A percentile compares a stretch with the other conserved stretches of the same genome.
These are phyloP conservation scores for Porcisia hertigi DNA, from an alignment of 208 protist species.

Conservation along the genomic window DNA sequence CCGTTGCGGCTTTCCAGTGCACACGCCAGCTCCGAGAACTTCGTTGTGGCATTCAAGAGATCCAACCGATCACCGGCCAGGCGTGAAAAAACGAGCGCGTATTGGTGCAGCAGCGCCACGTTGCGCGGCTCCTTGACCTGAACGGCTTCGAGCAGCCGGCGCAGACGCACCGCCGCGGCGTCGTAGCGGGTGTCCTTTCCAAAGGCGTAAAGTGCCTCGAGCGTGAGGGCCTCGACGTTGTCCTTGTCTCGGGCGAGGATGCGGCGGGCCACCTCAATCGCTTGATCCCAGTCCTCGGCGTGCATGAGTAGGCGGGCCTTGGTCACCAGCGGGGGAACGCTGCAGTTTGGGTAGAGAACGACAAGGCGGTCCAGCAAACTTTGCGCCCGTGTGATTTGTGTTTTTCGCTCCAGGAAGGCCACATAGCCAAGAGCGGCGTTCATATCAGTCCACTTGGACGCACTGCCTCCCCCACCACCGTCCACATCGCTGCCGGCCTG, in stretches of 20 bases:
- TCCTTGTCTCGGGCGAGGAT: constrained; percentile 76
- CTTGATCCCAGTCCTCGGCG: constrained; percentile 94
- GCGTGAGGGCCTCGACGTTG: constrained; percentile 79
- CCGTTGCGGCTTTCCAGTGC: constrained; percentile 56
- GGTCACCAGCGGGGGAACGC: constrained; percentile 60
- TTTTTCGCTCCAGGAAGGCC: constrained; percentile 85
- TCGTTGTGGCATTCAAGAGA: constrained; percentile 64
- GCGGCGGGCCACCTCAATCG: constrained; percentile 77
- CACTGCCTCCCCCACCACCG: background rate
- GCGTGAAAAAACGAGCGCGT: constrained; percentile 74
- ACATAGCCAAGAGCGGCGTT: constrained; percentile 86
- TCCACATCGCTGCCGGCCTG: background rate
- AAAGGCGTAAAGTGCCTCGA: constrained; percentile 76
- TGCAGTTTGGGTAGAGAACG: constrained; percentile 67
- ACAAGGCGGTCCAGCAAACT: constrained; percentile 84
- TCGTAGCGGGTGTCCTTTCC: constrained; percentile 76
- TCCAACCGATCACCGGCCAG: constrained; percentile 42
- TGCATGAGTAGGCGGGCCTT: constrained; percentile 88
- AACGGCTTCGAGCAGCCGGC: constrained; percentile 60
- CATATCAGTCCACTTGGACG: constrained; percentile 50
- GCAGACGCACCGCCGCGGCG: constrained; percentile 61
- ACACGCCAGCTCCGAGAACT: constrained; percentile 72
- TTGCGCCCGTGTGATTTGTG: constrained; percentile 72
- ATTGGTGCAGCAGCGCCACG: constrained; percentile 64
- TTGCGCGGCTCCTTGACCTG: constrained; percentile 81